Conservation (phyloP, 148 eudicot genomes). For the Rhododendron mucronatum region DNA sequence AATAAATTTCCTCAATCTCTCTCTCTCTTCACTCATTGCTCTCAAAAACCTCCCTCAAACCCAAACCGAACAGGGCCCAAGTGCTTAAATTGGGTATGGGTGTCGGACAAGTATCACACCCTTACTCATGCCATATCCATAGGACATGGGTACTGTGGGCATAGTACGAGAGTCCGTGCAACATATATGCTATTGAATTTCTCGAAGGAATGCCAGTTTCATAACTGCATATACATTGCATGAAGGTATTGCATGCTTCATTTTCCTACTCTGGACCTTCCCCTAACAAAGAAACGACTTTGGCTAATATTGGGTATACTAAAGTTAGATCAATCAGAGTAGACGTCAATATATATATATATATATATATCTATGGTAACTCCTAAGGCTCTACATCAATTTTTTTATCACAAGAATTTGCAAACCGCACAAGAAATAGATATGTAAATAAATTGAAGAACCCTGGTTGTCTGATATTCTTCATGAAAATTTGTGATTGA, state of each 20-base stretch:
- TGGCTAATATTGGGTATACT: not conserved
- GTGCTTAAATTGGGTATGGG: not conserved
- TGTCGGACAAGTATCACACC: not conserved
- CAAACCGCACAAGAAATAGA: not conserved
- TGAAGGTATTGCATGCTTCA: not conserved
- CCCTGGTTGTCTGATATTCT: not conserved
- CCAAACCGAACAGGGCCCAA: no score
- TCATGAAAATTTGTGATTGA: not conserved
- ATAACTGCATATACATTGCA: not conserved
- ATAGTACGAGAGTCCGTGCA: not conserved
- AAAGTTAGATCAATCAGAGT: not conserved
- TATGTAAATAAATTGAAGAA: not conserved
- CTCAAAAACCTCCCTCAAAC: no score
- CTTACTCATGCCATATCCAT: not conserved
- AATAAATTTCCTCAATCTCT: no score
- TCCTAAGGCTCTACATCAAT: not conserved
- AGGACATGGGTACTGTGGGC: not conserved
- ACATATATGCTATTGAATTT: not conserved
- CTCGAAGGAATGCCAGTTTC: not conserved
- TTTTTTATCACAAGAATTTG: not conserved
- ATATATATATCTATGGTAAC: not conserved
- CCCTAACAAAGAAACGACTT: not conserved
- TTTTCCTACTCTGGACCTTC: not conserved
- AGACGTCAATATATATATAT: no score
- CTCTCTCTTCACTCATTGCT: no score